A percentile compares a stretch with the other conserved stretches of the same genome.
phyloP scores from a whole-genome alignment of 2,329 filamentous ascomycete species.

The Penicillium decumbens region DNA sequence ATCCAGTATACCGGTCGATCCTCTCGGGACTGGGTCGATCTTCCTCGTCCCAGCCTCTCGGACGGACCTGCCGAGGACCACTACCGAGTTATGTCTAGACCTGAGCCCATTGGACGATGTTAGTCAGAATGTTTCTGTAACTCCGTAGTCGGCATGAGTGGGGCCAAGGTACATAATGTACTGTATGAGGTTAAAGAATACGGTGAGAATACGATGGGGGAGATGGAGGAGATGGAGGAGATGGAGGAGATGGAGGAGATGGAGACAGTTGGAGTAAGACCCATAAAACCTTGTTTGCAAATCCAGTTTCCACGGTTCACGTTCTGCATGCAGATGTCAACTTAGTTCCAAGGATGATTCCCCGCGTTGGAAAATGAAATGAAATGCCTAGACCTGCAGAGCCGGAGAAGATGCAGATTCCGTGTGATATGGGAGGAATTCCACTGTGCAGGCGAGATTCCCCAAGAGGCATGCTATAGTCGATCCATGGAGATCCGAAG shows the following conservation, averaged over 20 bases:
- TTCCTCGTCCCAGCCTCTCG: not conserved
- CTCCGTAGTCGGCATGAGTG: not conserved
- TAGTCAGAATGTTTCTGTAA: not conserved
- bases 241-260: not conserved
- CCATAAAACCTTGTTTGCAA: not conserved
- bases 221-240: no score
- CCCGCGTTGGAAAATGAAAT: not conserved
- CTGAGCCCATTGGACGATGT: not conserved
- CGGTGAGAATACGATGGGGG: conserved; percentile 9
- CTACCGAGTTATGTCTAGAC: not conserved
- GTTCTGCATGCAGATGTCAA: conserved; percentile 4
- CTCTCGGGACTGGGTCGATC: conserved; percentile 1
- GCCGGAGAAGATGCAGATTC: not conserved
- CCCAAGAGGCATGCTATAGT: not conserved
- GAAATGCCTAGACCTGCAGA: not conserved
- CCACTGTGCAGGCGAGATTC: conserved; percentile 1
- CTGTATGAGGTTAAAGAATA: not conserved
- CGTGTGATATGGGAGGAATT: not conserved
- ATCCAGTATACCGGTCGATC: not conserved
- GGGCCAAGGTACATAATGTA: not conserved
- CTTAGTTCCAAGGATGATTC: not conserved
- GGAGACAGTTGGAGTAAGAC: conserved; percentile 10
- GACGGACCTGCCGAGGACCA: not conserved
- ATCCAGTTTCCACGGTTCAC: conserved; percentile 3
- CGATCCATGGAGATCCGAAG: conserved; percentile 18